Base-by-base conservation (phyloP, 345 rosid genomes). In the Eucalyptus marginata region DNA sequence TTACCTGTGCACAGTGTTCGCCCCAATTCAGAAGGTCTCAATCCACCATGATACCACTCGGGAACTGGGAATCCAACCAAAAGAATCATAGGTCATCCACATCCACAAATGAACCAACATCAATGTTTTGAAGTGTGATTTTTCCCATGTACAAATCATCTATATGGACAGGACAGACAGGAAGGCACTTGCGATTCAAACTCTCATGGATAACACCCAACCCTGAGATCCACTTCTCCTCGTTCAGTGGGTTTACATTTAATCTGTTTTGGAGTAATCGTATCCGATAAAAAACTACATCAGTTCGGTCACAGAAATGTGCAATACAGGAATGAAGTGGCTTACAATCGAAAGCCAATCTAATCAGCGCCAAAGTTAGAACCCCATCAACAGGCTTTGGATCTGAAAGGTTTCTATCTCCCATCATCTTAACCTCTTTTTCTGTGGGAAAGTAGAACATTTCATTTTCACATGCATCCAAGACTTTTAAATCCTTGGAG, bases 341-440 rank as follows among this genome's bases (percentile, higher is more conserved):
- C 93, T 95, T 97, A 71, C 40, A 33, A 22, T 96, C 94, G 49
- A 86, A 92, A 89, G 98, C 98, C 90, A 97, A 92, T 93, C 98
- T 94, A 88, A 93, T 93, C 89, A 97, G 91, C 33, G 93, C 88
- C 95, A 96, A 92, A 86, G 97, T 94, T 89, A 97, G 88, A 90
- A 93, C 92, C 40, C 98, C 97, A 87, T 97, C 99, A 54, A 95
- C 98, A 54, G 99, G 99, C 90, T 89, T 95, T 13, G 98, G 99
- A 87, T 96, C 96, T 13, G 96, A 91, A 90, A 97, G 97, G 89
- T 93, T 94, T 88, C 92, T 93, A 90, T 96, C 98, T 90, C 99
- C 99, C 98, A 96, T 96, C 98, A 97, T 97, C 95, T 95, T 97
- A 52, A 96, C 95, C 90, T 93, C 96, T 93, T 91, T 96, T 89